phyloP scores from a whole-genome alignment of 345 rosid genomes.

The Euclidium syriacum region DNA sequence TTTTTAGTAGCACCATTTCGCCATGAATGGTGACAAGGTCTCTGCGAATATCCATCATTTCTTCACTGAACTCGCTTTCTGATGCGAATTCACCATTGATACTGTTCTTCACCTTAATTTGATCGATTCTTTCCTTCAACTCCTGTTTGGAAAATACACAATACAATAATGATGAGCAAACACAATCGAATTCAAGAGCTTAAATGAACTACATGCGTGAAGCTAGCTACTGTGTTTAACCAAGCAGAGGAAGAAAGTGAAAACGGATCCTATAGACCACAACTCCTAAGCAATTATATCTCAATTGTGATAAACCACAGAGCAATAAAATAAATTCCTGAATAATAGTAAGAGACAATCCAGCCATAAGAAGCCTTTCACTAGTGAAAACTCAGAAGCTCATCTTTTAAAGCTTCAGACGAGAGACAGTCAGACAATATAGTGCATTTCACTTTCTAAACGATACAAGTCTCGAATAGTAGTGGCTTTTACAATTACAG shows the following conservation, averaged over 20 bases:
- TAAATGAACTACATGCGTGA: not conserved
- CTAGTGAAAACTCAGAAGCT: not conserved
- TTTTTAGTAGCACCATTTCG: constrained; percentile 92
- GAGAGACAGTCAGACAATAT: not conserved
- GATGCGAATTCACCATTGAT: constrained; percentile 49
- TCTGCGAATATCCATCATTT: constrained; percentile 90
- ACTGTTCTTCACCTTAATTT: constrained; percentile 48
- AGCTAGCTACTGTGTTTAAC: not conserved
- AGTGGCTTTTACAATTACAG: not conserved
- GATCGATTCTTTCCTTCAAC: constrained; percentile 73
- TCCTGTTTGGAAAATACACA: constrained; percentile 42
- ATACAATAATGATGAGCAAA: not conserved
- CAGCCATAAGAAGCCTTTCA: not conserved
- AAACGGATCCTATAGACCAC: not conserved
- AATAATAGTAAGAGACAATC: not conserved
- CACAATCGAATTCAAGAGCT: not conserved
- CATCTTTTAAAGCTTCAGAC: not conserved
- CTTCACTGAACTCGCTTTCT: constrained; percentile 72
- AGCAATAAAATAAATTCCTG: too few relatives aligned
- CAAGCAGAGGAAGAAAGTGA: not conserved
- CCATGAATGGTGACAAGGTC: constrained; percentile 89
- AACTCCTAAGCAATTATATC: not conserved
- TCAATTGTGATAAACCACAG: not conserved
- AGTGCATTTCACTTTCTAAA: not conserved
- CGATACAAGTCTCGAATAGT: not conserved